phyloP scores from a whole-genome alignment of 139 green algal genomes.

The Chlorella sp. region DNA sequence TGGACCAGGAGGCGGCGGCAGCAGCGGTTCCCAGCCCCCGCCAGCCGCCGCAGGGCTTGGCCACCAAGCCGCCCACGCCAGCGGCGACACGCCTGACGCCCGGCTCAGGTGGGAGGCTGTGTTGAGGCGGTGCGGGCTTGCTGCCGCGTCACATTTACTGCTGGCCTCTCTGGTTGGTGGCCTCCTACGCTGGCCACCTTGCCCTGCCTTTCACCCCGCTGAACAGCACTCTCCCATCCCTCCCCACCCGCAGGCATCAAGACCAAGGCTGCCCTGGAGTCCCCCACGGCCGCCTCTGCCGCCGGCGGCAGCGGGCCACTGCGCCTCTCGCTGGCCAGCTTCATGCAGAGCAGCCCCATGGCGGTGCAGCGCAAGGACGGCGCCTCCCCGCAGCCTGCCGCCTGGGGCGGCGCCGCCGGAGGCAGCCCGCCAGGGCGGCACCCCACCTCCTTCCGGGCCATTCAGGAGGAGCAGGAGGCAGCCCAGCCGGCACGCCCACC shows the following conservation, averaged over 20 bases:
- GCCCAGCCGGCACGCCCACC: not conserved
- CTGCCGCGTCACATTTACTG: no score
- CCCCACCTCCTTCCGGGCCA: not conserved
- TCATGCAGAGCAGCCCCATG: conserved; percentile 39
- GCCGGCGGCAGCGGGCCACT: conserved; percentile 7
- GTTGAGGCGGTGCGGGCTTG: no score
- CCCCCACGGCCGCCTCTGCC: not conserved
- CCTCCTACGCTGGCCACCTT: no score
- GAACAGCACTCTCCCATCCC: not conserved
- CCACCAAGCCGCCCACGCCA: not conserved
- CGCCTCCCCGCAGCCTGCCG: conserved; percentile 3
- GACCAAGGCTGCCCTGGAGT: not conserved
- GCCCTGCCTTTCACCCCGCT: no score
- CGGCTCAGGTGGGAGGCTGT: not conserved
- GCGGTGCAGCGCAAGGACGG: conserved; percentile 21
- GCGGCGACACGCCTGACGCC: not conserved
- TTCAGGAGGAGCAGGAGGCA: conserved; percentile 45
- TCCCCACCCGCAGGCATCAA: not conserved
- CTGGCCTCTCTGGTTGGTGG: no score
- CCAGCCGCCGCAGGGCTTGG: conserved; percentile 1
- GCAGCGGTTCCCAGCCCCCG: not conserved
- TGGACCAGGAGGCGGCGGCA: conserved; percentile 18
- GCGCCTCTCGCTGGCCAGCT: conserved; percentile 16
- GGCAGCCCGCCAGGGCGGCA: conserved; percentile 11
- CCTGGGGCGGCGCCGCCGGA: conserved; percentile 36